A percentile compares a stretch with the other conserved stretches of the same genome.
Evolutionary conservation across 2,329 filamentous ascomycete genomes (phyloP).

Genomic region (Penicillium sp.): DNA sequence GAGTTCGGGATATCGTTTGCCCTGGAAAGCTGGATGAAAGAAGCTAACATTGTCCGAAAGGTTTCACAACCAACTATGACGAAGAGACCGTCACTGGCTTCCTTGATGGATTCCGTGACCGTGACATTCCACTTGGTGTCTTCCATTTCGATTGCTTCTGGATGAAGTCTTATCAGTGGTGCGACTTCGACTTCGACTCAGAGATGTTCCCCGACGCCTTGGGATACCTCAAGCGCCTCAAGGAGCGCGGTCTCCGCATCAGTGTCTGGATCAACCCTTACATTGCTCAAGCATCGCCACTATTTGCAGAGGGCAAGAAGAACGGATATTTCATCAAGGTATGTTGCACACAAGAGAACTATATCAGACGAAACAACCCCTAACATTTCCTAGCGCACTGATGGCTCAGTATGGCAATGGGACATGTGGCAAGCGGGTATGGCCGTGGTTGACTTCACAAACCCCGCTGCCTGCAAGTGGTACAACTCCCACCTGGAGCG

Average conservation of each 20-base stretch:
- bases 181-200: constrained; percentile 68
- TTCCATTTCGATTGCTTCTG: constrained; percentile 79
- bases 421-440: constrained; percentile 76
- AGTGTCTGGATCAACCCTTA: constrained; percentile 78
- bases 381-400: constrained; percentile 47
- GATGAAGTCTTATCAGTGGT: constrained; percentile 74
- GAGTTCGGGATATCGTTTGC: not conserved
- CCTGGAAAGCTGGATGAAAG: not conserved
- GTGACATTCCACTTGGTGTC: constrained; percentile 65
- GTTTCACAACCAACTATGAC: constrained; percentile 71
- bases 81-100: constrained; percentile 65
- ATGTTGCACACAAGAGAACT: not conserved
- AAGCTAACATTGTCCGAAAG: constrained; percentile 26
- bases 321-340: constrained; percentile 66
- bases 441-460: constrained; percentile 72
- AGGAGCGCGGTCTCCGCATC: constrained; percentile 63
- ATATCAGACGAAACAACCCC: not conserved
- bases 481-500: constrained; percentile 60
- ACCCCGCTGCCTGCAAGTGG: constrained; percentile 66
- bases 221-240: constrained; percentile 62
- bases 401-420: constrained; percentile 73
- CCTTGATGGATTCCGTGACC: constrained; percentile 65
- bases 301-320: constrained; percentile 61
- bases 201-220: constrained; percentile 67
- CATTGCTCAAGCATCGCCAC: constrained; percentile 65